Base-by-base conservation (phyloP, 2,329 filamentous ascomycete species). In the Trichoderma koningii region DNA sequence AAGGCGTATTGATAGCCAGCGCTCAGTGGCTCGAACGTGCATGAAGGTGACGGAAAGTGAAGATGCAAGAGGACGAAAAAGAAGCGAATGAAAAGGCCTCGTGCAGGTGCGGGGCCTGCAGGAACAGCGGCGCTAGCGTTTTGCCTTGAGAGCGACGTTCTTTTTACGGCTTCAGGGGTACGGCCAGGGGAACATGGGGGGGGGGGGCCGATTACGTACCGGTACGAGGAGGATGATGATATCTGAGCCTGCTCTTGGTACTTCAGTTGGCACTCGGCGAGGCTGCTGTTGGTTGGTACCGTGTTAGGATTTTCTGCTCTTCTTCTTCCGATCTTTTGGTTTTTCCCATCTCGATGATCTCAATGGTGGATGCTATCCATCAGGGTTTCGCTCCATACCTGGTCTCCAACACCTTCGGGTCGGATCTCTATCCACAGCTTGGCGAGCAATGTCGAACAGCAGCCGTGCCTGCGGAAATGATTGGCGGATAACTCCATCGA, bases 111-210 rank as follows among this genome's bases (percentile, higher is more conserved):
- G 59, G 19, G 53, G 60, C 41, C 65, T 66, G 65, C 65, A 66
- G 65, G 65, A 66, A 66, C 65, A 50, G 48, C 41, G 65, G 51
- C 42, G 65, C 65, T 66, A 66, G 65, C 64, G 65, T 66, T 66
- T 66, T 55, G 61, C 5, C 7, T 64, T 55, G 21, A 45, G 19
- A 41, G 30, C n/a, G 34, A 21, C 21, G 26, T 28, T 38, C 10
- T 14, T 38, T 38, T 38, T 38, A 14, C 34, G 34, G 34, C 10
- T 63, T 38, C 59, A 65, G 55, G 55, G 63, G 55, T 52, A 50
- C 2, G 15, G 17, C 19, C n/a, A 55, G 44, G 55, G 42, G 26
- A 50, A 19, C n/a, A 48, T 4, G 26, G 48, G 48, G 14, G 30
- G 56, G 26, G 48, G 48, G 14, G 30, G 56, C 19, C 30, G 19